A percentile compares a stretch with the other conserved stretches of the same genome.
Evolutionary conservation across 2,329 filamentous ascomycete species (phyloP).

Genomic region (Coniochaeta sp.): DNA sequence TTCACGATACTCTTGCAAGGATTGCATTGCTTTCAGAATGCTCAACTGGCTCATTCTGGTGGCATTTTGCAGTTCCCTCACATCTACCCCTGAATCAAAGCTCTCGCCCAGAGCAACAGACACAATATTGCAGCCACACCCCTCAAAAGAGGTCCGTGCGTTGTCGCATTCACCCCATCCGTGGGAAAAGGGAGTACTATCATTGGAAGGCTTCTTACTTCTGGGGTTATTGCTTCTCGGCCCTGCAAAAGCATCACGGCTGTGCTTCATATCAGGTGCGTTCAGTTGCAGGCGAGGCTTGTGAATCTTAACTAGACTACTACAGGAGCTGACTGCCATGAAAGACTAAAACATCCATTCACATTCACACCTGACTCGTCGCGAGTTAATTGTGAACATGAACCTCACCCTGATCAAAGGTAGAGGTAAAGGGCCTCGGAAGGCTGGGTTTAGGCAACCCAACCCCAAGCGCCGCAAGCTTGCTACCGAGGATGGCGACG

Average conservation of each 20-base stretch:
- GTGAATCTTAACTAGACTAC: no score
- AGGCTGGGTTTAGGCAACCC: conserved; percentile 15
- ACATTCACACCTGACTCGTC: background rate
- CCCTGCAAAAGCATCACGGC: background rate
- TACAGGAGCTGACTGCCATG: background rate
- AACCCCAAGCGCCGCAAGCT: conserved; percentile 4
- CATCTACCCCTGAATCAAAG: background rate
- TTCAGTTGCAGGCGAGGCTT: no score
- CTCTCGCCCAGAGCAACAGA: background rate
- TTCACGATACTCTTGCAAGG: no score
- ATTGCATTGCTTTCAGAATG: background rate
- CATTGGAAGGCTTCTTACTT: background rate
- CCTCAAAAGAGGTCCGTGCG: background rate
- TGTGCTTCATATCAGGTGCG: no score
- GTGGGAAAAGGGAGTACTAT: background rate
- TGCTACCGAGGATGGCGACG: background rate
- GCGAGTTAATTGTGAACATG: conserved; percentile 8
- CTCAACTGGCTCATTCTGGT: no score
- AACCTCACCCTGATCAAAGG: conserved; percentile 41
- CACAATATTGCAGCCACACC: background rate
- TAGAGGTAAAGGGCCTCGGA: conserved; percentile 33
- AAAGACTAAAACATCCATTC: background rate
- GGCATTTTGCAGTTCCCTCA: background rate
- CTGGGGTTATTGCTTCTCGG: no score
- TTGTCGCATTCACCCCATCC: background rate